phyloP scores from a whole-genome alignment of 169 alveolate species.

The Theileria parva region DNA sequence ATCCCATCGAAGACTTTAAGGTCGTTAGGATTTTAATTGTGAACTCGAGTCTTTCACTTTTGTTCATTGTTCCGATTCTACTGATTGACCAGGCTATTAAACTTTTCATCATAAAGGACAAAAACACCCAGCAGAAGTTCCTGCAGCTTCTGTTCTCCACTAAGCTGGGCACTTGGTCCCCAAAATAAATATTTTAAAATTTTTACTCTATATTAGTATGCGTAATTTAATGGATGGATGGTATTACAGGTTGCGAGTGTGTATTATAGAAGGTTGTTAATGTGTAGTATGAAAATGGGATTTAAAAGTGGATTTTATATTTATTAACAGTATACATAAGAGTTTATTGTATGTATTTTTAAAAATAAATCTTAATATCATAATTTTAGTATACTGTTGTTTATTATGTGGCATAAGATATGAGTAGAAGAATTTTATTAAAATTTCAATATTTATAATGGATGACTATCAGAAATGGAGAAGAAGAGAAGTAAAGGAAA shows the following conservation, averaged over 20 bases:
- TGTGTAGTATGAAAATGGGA: background rate
- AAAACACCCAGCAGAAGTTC: constrained; percentile 63
- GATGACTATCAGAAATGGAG: constrained; percentile 70
- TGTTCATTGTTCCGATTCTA: constrained; percentile 34
- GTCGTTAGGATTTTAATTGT: background rate
- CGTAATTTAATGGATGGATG: too few relatives aligned
- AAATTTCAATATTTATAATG: constrained; percentile 14
- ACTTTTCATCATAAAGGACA: constrained; percentile 26
- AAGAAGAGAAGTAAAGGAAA: constrained; percentile 29
- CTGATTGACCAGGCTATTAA: constrained; percentile 47
- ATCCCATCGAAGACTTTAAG: background rate
- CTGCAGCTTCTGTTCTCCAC: constrained; percentile 65
- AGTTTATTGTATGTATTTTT: too few relatives aligned
- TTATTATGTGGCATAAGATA: background rate
- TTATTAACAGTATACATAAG: background rate
- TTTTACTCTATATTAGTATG: too few relatives aligned
- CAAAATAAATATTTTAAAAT: constrained; percentile 25
- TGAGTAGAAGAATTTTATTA: background rate
- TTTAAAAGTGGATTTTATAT: too few relatives aligned
- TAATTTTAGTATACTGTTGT: background rate
- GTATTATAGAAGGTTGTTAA: background rate
- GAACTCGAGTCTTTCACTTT: background rate
- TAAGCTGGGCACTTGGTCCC: constrained; percentile 67
- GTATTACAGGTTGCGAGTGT: too few relatives aligned
- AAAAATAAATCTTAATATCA: too few relatives aligned